Evolutionary conservation across 129 eudicot genomes (phyloP).

Genomic region (Oenanthe sinensis): DNA sequence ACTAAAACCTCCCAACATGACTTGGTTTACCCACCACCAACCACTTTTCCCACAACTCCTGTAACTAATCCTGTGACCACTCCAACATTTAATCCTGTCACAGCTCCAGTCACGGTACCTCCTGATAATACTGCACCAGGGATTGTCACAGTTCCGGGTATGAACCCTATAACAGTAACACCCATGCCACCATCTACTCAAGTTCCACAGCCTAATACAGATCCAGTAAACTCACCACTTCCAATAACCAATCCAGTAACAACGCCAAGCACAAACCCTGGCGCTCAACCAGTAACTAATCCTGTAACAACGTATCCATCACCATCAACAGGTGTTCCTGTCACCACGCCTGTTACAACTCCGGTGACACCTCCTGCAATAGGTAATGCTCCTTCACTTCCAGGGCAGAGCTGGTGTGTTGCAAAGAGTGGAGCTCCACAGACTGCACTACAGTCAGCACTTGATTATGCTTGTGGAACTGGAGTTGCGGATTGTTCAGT

Average conservation of each 20-base stretch:
- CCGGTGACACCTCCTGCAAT: constrained; percentile 26
- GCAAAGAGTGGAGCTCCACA: constrained; percentile 63
- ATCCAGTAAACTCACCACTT: constrained; percentile 33
- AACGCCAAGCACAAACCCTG: constrained; percentile 41
- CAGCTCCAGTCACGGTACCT: constrained; percentile 34
- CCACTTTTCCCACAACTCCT: constrained; percentile 33
- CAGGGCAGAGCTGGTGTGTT: constrained; percentile 84
- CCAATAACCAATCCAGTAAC: constrained; percentile 37
- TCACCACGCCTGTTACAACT: constrained; percentile 20
- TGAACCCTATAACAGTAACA: constrained; percentile 30
- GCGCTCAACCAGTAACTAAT: constrained; percentile 22
- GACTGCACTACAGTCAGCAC: constrained; percentile 54
- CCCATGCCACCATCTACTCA: constrained; percentile 27
- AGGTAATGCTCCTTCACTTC: constrained; percentile 32
- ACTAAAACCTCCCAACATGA: constrained; percentile 34
- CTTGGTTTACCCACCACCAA: constrained; percentile 45
- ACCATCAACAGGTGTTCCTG: constrained; percentile 27
- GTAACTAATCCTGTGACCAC: constrained; percentile 33
- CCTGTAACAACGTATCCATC: constrained; percentile 37
- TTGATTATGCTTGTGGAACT: constrained; percentile 90
- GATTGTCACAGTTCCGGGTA: constrained; percentile 53
- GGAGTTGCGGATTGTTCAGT: constrained; percentile 86
- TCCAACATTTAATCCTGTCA: constrained; percentile 24
- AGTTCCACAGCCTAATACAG: constrained; percentile 25
- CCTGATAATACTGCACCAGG: constrained; percentile 31